These are phyloP conservation scores for Limtongia smithiae DNA, from an alignment of 805 yeast species.

Conservation along the genomic window DNA sequence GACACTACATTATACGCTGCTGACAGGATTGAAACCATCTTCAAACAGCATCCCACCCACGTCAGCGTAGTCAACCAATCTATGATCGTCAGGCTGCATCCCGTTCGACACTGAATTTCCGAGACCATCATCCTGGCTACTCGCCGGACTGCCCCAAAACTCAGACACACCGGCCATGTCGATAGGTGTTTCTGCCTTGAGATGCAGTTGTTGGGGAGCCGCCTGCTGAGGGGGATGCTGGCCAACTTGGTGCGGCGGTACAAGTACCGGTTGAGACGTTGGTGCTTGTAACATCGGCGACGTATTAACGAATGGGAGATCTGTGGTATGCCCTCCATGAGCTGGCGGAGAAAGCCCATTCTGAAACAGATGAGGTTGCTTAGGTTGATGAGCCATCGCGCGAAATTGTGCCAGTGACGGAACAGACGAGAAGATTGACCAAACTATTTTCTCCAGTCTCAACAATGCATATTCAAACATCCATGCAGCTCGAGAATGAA, in stretches of 20 bases:
- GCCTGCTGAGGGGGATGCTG: not conserved
- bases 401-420: slow-evolving; percentile 2
- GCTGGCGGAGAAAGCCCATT: not conserved
- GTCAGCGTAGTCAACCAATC: not conserved
- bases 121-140: not conserved
- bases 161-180: not conserved
- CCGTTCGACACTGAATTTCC: not conserved
- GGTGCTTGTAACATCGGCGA: not conserved
- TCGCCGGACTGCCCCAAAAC: slow-evolving; percentile 1
- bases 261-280: not conserved
- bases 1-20: not conserved
- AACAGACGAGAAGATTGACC: slow-evolving; percentile 28
- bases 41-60: slow-evolving; percentile 1
- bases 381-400: not conserved
- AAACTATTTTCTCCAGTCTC: slow-evolving; percentile 27
- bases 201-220: not conserved
- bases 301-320: not conserved
- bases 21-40: not conserved
- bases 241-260: not conserved
- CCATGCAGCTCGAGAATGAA: slow-evolving; percentile 30
- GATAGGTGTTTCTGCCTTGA: not conserved
- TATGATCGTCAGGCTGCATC: not conserved
- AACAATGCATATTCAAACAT: slow-evolving; percentile 30
- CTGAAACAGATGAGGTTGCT: slow-evolving; percentile 4
- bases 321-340: not conserved